phyloP scores from a whole-genome alignment of 1,139 yeast species.

The Yamadazyma triangularis region DNA sequence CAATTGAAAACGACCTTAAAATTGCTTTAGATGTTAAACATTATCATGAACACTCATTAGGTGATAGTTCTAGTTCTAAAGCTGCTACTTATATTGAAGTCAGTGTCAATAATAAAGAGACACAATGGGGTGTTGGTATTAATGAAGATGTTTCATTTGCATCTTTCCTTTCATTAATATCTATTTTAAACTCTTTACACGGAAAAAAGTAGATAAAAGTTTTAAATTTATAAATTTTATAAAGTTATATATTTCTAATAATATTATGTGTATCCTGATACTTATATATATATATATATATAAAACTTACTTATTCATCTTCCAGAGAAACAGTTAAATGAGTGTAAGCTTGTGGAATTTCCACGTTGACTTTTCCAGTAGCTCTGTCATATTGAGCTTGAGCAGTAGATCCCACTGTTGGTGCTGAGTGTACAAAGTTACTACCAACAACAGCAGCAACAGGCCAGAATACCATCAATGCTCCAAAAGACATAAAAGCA shows the following conservation, averaged over 20 bases:
- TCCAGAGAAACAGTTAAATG: constrained; percentile 13
- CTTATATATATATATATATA: background rate
- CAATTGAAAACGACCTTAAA: constrained; percentile 18
- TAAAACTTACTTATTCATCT: constrained; percentile 6
- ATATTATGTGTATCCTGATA: too few relatives aligned
- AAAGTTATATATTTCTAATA: too few relatives aligned
- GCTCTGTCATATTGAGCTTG: constrained; percentile 7
- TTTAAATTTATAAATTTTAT: too few relatives aligned
- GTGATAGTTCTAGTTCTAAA: constrained; percentile 38
- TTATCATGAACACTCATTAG: constrained; percentile 43
- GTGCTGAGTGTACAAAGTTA: constrained; percentile 12
- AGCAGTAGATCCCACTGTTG: constrained; percentile 12
- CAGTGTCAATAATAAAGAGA: constrained; percentile 21
- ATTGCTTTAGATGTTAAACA: constrained; percentile 31
- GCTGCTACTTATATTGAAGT: constrained; percentile 47
- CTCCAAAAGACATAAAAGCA: constrained; percentile 10
- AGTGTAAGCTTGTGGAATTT: constrained; percentile 16
- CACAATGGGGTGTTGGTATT: constrained; percentile 45
- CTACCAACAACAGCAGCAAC: constrained; percentile 8
- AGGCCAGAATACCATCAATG: constrained; percentile 16
- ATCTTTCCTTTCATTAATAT: constrained; percentile 68
- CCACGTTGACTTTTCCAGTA: constrained; percentile 12
- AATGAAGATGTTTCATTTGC: constrained; percentile 45
- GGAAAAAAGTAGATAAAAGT: too few relatives aligned
- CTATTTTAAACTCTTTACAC: constrained; percentile 53